Conservation (phyloP, 805 yeast species). For the Torulaspora gathmanii region DNA sequence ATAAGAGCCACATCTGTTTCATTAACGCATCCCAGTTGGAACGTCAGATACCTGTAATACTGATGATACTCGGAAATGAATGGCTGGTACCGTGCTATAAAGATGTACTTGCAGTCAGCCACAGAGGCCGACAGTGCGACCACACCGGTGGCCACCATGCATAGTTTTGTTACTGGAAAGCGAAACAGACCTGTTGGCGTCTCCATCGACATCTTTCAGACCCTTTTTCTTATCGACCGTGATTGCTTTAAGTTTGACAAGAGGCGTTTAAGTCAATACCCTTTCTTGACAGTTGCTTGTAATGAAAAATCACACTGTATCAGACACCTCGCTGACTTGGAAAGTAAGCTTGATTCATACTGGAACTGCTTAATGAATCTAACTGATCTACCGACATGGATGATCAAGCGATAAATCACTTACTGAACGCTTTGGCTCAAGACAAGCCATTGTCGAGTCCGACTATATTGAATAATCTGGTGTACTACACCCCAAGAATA, state of each 20-base stretch:
- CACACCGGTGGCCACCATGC: conserved; percentile 25
- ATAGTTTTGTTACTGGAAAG: conserved; percentile 30
- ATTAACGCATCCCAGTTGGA: conserved; percentile 51
- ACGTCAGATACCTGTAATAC: conserved; percentile 49
- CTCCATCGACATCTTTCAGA: conserved; percentile 18
- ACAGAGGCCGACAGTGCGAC: conserved; percentile 31
- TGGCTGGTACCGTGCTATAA: conserved; percentile 39
- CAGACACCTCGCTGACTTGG: not conserved
- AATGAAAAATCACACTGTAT: not conserved
- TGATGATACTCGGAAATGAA: conserved; percentile 51
- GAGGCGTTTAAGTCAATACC: not conserved
- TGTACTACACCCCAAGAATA: conserved; percentile 29
- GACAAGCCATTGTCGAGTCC: conserved; percentile 2
- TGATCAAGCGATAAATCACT: conserved; percentile 7
- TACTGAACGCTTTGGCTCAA: conserved; percentile 7
- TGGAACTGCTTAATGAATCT: not conserved
- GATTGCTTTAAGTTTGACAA: not conserved
- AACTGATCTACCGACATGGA: conserved; percentile 4
- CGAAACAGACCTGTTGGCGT: conserved; percentile 22
- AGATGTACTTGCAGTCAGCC: conserved; percentile 27
- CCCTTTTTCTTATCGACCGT: not conserved
- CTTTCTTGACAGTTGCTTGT: not conserved
- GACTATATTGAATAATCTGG: conserved; percentile 24
- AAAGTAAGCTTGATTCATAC: not conserved
- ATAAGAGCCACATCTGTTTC: conserved; percentile 53